A percentile compares a stretch with the other conserved stretches of the same genome.
These are phyloP conservation scores for Prinsepia uniflora DNA, from an alignment of 306 rosid genomes.

Conservation along the genomic window DNA sequence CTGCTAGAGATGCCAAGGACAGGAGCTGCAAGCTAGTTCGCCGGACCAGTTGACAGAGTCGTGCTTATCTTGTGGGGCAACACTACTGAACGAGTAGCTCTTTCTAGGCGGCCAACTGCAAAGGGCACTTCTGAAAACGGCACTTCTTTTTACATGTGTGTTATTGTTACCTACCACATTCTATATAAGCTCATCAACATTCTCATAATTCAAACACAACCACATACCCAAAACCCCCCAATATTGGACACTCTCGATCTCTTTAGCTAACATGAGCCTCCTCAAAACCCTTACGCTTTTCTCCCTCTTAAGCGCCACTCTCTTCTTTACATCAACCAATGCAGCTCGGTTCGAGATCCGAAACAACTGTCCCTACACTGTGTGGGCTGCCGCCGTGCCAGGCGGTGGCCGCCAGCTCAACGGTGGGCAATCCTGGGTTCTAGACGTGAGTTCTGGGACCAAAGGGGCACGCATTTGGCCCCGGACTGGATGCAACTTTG, in stretches of 20 bases:
- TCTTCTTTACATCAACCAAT: constrained; percentile 8
- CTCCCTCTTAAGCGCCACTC: neutral
- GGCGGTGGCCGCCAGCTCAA: constrained; percentile 23
- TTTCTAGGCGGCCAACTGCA: no score
- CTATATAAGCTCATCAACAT: neutral
- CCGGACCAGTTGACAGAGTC: no score
- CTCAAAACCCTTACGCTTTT: neutral
- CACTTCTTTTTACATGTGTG: no score
- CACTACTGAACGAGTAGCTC: no score
- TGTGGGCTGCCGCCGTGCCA: constrained; percentile 30
- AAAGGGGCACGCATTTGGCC: constrained; percentile 24
- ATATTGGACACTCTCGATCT: neutral
- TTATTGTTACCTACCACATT: neutral
- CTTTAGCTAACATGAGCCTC: neutral
- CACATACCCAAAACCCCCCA: neutral
- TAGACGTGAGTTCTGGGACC: constrained; percentile 13
- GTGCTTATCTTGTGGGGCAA: no score
- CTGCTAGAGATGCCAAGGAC: no score
- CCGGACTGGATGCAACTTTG: constrained; percentile 19
- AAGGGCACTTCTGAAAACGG: no score
- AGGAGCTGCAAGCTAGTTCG: no score
- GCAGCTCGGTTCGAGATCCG: constrained; percentile 25
- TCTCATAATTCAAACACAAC: neutral
- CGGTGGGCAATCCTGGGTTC: constrained; percentile 10
- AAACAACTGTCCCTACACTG: constrained; percentile 23